Conservation (phyloP, 352 stramenopile genomes). For the Globisporangium emineosum region DNA sequence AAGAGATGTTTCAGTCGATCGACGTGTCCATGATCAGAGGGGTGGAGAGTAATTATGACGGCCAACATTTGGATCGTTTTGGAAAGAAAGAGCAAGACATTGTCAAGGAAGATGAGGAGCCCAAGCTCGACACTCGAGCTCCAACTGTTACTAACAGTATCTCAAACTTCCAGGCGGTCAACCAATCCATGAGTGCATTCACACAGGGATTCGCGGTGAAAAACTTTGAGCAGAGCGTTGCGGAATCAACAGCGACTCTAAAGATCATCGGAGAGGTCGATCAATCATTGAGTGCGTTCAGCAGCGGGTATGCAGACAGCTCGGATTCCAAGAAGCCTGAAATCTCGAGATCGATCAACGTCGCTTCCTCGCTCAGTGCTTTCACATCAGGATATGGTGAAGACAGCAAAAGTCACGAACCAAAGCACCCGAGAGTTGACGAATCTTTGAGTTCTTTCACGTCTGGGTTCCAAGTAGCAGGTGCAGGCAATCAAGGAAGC, state of each 20-base stretch:
- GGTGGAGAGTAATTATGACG: neutral
- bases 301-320: constrained; percentile 19
- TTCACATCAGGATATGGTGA: constrained; percentile 25
- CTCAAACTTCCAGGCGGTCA: constrained; percentile 16
- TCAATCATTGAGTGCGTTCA: constrained; percentile 41
- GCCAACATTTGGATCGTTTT: neutral
- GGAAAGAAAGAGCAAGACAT: neutral
- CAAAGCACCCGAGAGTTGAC: constrained; percentile 16
- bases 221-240: neutral
- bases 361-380: constrained; percentile 14
- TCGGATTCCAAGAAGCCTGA: neutral
- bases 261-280: constrained; percentile 17
- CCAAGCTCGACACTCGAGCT: neutral
- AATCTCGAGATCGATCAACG: constrained; percentile 1
- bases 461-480: constrained; percentile 21
- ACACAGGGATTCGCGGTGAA: constrained; percentile 32
- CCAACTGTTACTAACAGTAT: constrained; percentile 4
- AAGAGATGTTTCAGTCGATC: constrained; percentile 50
- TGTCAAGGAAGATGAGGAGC: constrained; percentile 4
- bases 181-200: constrained; percentile 41
- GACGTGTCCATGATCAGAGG: constrained; percentile 17
- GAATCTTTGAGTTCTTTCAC: constrained; percentile 43
- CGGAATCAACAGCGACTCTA: neutral
- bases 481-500: neutral
- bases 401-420: constrained; percentile 3